Percentiles rank a stretch among this genome's conserved stretches.
phyloP scores from a whole-genome alignment of 2,329 filamentous ascomycete genomes.

The Colletotrichum sublineola region DNA sequence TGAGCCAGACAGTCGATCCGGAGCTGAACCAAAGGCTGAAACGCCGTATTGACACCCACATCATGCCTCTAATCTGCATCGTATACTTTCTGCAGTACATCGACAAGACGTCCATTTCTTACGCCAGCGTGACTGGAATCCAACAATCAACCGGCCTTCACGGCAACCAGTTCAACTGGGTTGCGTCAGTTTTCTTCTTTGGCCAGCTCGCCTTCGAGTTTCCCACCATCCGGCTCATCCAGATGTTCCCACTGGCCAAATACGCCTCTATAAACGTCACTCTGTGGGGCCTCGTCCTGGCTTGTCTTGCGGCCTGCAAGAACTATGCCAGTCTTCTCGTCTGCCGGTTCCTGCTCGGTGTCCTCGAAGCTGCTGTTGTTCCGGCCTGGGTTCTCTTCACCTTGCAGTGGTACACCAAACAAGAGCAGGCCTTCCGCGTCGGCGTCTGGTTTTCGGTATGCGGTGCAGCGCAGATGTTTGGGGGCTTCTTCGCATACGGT shows the following conservation, averaged over 20 bases:
- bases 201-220: conserved; percentile 55
- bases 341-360: conserved; percentile 76
- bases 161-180: conserved; percentile 60
- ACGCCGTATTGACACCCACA: conserved; percentile 67
- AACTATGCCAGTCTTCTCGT: conserved; percentile 73
- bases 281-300: conserved; percentile 58
- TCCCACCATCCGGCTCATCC: conserved; percentile 54
- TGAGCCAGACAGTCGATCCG: conserved; percentile 38
- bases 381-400: conserved; percentile 78
- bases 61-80: conserved; percentile 70
- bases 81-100: conserved; percentile 73
- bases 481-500: conserved; percentile 57
- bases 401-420: conserved; percentile 79
- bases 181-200: conserved; percentile 53
- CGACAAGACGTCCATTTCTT: conserved; percentile 70
- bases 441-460: conserved; percentile 77
- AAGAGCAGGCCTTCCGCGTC: conserved; percentile 73
- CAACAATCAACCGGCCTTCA: conserved; percentile 59
- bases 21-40: conserved; percentile 55
- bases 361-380: conserved; percentile 77
- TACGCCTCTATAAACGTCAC: conserved; percentile 54
- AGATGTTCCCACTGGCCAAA: conserved; percentile 54
- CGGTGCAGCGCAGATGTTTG: conserved; percentile 55
- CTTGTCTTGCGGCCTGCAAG: conserved; percentile 72
- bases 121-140: conserved; percentile 69